Percentiles rank a stretch among this genome's conserved stretches.
Evolutionary conservation across 768 basidiomycete species (phyloP).

Genomic region (Naematelia aurantialba): DNA sequence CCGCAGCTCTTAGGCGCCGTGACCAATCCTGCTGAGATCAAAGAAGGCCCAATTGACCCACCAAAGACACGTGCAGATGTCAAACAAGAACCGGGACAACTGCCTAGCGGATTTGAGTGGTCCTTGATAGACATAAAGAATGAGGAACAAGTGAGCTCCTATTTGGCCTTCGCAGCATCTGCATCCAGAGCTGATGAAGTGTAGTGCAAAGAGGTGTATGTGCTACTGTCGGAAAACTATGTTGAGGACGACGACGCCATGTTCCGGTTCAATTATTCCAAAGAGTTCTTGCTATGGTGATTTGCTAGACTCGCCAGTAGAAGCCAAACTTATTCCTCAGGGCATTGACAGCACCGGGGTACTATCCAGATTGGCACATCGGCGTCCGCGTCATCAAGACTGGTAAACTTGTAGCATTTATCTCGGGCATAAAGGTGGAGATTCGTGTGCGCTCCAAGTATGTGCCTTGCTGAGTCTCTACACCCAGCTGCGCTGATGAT

Average conservation of each 20-base stretch:
- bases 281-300: constrained; percentile 89
- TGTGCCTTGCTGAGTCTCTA: constrained; percentile 38
- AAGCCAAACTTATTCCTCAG: constrained; percentile 52
- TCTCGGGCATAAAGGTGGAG: constrained; percentile 83
- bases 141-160: constrained; percentile 61
- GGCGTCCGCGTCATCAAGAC: constrained; percentile 87
- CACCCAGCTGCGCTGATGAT: constrained; percentile 17
- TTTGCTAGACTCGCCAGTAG: constrained; percentile 14
- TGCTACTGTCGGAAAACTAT: constrained; percentile 85
- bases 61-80: constrained; percentile 72
- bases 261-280: constrained; percentile 94
- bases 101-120: constrained; percentile 95
- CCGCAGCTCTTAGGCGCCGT: constrained; percentile 54
- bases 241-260: constrained; percentile 93
- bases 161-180: background rate
- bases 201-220: constrained; percentile 85
- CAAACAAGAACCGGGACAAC: constrained; percentile 77
- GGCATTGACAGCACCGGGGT: constrained; percentile 93
- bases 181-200: background rate
- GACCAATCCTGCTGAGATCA: constrained; percentile 57
- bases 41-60: constrained; percentile 84
- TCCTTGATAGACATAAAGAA: constrained; percentile 72
- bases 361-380: constrained; percentile 88
- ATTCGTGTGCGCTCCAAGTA: constrained; percentile 81
- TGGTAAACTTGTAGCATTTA: constrained; percentile 93